These are phyloP conservation scores for Jackrogersella minutella DNA, from an alignment of 495 filamentous ascomycete genomes.

Conservation along the genomic window DNA sequence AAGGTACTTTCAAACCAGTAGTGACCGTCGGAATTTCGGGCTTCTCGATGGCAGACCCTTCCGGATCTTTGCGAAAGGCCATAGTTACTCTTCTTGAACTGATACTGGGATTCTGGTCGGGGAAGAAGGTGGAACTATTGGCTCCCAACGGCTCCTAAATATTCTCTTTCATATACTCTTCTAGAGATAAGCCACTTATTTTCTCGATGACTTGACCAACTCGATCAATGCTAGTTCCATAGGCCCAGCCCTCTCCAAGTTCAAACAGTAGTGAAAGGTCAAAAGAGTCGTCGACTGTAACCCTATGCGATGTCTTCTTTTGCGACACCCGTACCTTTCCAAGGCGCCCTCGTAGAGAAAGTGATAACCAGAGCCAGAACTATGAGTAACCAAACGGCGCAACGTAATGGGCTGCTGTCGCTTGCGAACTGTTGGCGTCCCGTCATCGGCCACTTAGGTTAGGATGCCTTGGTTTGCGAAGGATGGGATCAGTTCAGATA, in stretches of 20 bases:
- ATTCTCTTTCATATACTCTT: conserved; percentile 40
- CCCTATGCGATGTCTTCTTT: not conserved
- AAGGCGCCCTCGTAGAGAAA: conserved; percentile 41
- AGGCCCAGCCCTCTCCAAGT: conserved; percentile 49
- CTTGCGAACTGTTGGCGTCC: conserved; percentile 26
- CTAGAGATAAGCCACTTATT: conserved; percentile 37
- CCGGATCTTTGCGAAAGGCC: conserved; percentile 27
- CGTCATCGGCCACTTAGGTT: conserved; percentile 38
- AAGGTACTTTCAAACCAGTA: conserved; percentile 2
- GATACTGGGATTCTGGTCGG: conserved; percentile 11
- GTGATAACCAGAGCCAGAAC: conserved; percentile 43
- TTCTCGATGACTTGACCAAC: conserved; percentile 45
- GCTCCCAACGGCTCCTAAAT: conserved; percentile 41
- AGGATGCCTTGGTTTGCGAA: conserved; percentile 44
- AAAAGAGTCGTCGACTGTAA: conserved; percentile 39
- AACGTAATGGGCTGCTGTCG: conserved; percentile 45
- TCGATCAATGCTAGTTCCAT: conserved; percentile 49
- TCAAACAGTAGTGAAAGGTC: conserved; percentile 47
- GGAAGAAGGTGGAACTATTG: conserved; percentile 42
- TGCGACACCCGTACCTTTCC: conserved; percentile 18
- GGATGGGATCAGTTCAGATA: conserved; percentile 43
- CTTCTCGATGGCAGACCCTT: conserved; percentile 20
- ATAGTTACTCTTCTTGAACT: conserved; percentile 26
- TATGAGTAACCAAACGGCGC: conserved; percentile 49
- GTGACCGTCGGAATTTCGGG: conserved; percentile 22